Percentiles rank a stretch among this genome's conserved stretches.
phyloP scores from a whole-genome alignment of 2,329 filamentous ascomycete genomes.

The Coniochaeta hoffmannii region DNA sequence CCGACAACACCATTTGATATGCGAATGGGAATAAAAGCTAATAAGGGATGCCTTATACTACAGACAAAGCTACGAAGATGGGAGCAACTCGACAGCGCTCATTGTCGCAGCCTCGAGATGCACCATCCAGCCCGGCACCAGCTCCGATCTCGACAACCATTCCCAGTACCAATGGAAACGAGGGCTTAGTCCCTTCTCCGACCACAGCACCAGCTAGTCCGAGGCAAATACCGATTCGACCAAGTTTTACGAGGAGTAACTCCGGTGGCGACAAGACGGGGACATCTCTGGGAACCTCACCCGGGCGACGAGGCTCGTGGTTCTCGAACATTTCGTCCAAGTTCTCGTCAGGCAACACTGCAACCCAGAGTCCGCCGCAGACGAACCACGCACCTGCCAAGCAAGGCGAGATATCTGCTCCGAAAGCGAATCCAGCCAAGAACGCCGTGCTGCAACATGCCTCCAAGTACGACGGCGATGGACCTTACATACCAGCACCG shows the following conservation, averaged over 20 bases:
- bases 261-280: constrained; percentile 23
- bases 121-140: constrained; percentile 1
- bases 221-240: constrained; percentile 22
- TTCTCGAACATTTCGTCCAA: constrained; percentile 90
- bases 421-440: constrained; percentile 42
- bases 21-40: not conserved
- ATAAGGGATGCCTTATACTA: not conserved
- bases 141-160: constrained; percentile 1
- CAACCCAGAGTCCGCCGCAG: constrained; percentile 22
- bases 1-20: not conserved
- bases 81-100: constrained; percentile 17
- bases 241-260: constrained; percentile 20
- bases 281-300: constrained; percentile 24
- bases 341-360: constrained; percentile 54
- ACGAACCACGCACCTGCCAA: constrained; percentile 25
- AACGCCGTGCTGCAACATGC: constrained; percentile 54
- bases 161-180: constrained; percentile 3
- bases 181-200: constrained; percentile 1
- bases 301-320: constrained; percentile 70
- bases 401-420: constrained; percentile 35
- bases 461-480: constrained; percentile 47
- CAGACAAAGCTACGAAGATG: constrained; percentile 20
- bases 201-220: constrained; percentile 10
- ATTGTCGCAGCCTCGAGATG: constrained; percentile 15
- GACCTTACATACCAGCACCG: constrained; percentile 66